Percentiles rank a stretch among this genome's conserved stretches.
phyloP scores from a whole-genome alignment of 306 rosid genomes.

The Dicorynia guianensis region DNA sequence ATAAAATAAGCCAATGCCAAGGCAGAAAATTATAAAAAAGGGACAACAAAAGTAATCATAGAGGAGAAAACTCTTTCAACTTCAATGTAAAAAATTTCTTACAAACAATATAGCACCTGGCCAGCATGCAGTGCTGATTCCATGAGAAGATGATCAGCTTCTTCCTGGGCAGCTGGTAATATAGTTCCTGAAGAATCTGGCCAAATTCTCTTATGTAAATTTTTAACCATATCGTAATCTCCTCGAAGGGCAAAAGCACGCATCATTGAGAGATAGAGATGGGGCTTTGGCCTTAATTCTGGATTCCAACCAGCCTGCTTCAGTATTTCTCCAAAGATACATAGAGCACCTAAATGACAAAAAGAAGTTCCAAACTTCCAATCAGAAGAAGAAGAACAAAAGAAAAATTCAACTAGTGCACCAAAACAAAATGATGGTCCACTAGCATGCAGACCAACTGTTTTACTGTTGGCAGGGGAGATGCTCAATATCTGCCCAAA shows the following conservation, averaged over 20 bases:
- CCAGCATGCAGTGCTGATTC: constrained; percentile 79
- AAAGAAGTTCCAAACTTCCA: constrained; percentile 23
- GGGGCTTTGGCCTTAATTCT: constrained; percentile 82
- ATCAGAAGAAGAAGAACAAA: constrained; percentile 17
- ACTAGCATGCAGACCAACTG: constrained; percentile 1
- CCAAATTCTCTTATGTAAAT: constrained; percentile 71
- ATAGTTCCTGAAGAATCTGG: constrained; percentile 75
- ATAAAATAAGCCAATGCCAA: background rate
- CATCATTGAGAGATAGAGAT: constrained; percentile 90
- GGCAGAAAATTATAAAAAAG: background rate
- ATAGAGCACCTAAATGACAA: constrained; percentile 66
- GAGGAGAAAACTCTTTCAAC: background rate
- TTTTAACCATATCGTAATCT: constrained; percentile 66
- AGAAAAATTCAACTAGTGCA: constrained; percentile 11
- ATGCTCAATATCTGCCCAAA: constrained; percentile 22
- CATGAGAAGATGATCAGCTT: constrained; percentile 91
- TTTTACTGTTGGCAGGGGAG: background rate
- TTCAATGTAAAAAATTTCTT: constrained; percentile 14
- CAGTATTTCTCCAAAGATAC: constrained; percentile 81
- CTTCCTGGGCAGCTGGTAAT: constrained; percentile 60
- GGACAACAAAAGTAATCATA: background rate
- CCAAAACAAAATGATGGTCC: constrained; percentile 21
- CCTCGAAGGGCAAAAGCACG: constrained; percentile 71
- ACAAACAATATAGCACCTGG: constrained; percentile 54
- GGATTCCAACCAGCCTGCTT: constrained; percentile 67